These are phyloP conservation scores for Cryptococcus sp. DNA, from an alignment of 1,284 basidiomycete species.

Conservation along the genomic window DNA sequence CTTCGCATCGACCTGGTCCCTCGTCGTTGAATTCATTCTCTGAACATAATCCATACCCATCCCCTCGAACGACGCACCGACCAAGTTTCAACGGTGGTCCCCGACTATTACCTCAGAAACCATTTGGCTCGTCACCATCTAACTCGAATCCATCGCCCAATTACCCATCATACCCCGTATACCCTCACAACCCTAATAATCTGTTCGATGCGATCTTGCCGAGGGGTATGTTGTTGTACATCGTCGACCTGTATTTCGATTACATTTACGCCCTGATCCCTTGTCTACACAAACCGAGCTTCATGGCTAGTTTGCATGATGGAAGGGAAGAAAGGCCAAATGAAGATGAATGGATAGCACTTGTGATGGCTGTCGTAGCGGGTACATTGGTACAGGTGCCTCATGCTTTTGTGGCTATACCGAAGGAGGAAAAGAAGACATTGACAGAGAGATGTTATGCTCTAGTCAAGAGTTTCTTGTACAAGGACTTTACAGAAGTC, in stretches of 20 bases:
- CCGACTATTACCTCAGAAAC: not conserved
- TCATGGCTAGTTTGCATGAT: conserved; percentile 73
- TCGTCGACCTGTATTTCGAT: conserved; percentile 80
- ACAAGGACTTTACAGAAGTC: conserved; percentile 13
- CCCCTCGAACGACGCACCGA: not conserved
- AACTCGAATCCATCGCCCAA: not conserved
- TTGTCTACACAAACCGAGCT: conserved; percentile 57
- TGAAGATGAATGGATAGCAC: conserved; percentile 61
- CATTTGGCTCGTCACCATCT: not conserved
- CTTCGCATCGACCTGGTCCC: not conserved
- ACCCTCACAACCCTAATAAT: conserved; percentile 23
- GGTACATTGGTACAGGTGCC: conserved; percentile 62
- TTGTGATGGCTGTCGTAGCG: conserved; percentile 78
- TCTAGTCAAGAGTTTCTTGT: conserved; percentile 11
- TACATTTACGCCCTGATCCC: conserved; percentile 81
- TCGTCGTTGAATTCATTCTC: not conserved
- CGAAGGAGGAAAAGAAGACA: conserved; percentile 28
- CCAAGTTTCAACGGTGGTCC: not conserved
- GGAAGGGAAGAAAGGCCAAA: conserved; percentile 77
- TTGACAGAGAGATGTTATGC: conserved; percentile 21
- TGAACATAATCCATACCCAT: not conserved
- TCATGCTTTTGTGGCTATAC: conserved; percentile 30
- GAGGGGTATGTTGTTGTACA: conserved; percentile 41
- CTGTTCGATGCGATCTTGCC: conserved; percentile 41
- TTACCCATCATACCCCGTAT: conserved; percentile 1